Percentiles rank a stretch among this genome's conserved stretches.
phyloP scores from a whole-genome alignment of 495 filamentous ascomycete species.

The Patellaria atrata region DNA sequence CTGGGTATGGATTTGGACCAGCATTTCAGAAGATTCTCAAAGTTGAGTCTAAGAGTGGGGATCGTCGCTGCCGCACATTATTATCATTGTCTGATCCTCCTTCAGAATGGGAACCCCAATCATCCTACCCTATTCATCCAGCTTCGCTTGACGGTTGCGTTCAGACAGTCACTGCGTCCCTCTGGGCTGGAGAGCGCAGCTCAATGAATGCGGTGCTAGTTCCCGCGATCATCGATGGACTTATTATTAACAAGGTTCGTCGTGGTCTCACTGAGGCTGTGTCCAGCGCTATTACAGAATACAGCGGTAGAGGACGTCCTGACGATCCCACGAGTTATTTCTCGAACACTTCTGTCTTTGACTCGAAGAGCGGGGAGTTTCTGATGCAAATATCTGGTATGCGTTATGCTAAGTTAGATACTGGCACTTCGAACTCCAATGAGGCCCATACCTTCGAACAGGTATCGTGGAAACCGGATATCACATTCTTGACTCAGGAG shows the following conservation, averaged over 20 bases:
- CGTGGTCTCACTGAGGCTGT: neutral
- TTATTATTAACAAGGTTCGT: conserved; percentile 7
- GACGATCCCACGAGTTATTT: conserved; percentile 2
- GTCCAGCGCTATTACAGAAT: neutral
- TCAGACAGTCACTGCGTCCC: conserved; percentile 3
- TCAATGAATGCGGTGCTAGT: neutral
- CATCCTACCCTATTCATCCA: conserved; percentile 10
- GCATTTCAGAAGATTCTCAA: neutral
- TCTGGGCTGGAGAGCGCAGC: conserved; percentile 6
- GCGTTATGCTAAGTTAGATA: conserved; percentile 4
- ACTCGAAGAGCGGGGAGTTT: neutral
- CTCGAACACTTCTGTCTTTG: conserved; percentile 1
- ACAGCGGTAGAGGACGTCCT: conserved; percentile 3
- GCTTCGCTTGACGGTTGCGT: conserved; percentile 7
- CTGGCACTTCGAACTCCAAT: conserved; percentile 1
- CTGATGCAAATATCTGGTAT: conserved; percentile 4
- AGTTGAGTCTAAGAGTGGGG: conserved; percentile 8
- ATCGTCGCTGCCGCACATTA: conserved; percentile 9
- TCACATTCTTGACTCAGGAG: conserved; percentile 18
- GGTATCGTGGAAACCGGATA: conserved; percentile 23
- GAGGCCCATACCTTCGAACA: conserved; percentile 12
- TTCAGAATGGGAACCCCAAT: conserved; percentile 3
- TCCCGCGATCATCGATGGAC: conserved; percentile 4
- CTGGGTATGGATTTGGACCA: conserved; percentile 4
- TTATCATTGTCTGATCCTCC: conserved; percentile 5